A percentile compares a stretch with the other conserved stretches of the same genome.
These are phyloP conservation scores for Nicotiana tabacum DNA, from an alignment of 257 asterid species.

Conservation along the genomic window DNA sequence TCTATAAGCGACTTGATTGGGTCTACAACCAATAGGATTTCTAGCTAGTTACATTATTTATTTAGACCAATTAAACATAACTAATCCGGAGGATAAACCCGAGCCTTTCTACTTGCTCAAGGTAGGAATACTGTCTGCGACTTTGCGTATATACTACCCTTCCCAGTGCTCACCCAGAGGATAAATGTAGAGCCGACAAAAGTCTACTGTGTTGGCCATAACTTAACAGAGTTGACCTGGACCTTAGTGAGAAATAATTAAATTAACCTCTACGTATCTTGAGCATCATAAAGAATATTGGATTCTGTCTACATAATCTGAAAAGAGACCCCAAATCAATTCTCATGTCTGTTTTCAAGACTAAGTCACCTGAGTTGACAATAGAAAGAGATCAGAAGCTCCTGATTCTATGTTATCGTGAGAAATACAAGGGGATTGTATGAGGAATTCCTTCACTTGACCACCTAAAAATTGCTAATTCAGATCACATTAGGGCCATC, in stretches of 20 bases:
- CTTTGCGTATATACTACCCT: accelerated
- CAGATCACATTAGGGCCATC: too few relatives aligned
- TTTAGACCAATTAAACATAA: too few relatives aligned
- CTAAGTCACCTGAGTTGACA: neutral
- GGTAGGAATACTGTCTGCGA: too few relatives aligned
- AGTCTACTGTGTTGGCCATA: neutral
- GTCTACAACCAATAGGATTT: too few relatives aligned
- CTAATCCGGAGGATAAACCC: too few relatives aligned
- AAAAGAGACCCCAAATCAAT: neutral
- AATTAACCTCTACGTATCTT: neutral
- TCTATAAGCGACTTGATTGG: neutral
- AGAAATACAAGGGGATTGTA: too few relatives aligned
- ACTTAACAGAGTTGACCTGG: neutral
- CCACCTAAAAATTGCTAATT: too few relatives aligned
- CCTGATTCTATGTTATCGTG: neutral
- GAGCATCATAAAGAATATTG: neutral
- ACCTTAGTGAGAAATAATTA: neutral
- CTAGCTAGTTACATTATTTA: neutral
- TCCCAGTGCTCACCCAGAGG: accelerated
- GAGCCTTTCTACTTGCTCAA: accelerated
- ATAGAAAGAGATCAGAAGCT: neutral
- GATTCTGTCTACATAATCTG: neutral
- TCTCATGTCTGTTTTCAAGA: neutral
- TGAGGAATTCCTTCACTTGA: too few relatives aligned
- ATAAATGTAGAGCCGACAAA: neutral